Percentiles rank a stretch among this genome's conserved stretches.
Evolutionary conservation across 495 filamentous ascomycete species (phyloP).

Genomic region (Durotheca rogersii): DNA sequence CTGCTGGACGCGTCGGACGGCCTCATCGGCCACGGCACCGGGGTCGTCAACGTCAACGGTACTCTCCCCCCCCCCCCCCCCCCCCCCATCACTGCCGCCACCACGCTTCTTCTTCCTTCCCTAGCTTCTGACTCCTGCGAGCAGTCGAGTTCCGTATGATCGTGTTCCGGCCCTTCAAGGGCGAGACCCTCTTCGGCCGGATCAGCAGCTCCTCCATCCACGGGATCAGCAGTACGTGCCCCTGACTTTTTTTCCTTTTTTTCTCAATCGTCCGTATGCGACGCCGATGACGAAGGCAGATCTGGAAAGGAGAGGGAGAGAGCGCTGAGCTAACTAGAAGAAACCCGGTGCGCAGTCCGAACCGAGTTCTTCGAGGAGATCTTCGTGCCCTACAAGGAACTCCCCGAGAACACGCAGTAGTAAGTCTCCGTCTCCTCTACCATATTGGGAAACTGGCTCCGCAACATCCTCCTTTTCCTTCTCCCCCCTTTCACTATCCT

Average conservation of each 20-base stretch:
- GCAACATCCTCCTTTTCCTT: too few relatives aligned
- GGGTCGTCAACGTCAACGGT: constrained; percentile 91
- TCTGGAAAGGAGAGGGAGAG: not conserved
- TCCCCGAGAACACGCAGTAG: constrained; percentile 74
- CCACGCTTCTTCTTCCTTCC: not conserved
- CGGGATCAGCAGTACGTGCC: constrained; percentile 70
- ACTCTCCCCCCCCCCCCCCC: too few relatives aligned
- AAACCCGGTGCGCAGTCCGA: constrained; percentile 58
- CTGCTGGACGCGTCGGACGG: constrained; percentile 85
- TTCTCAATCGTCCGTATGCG: not conserved
- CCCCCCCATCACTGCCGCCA: too few relatives aligned
- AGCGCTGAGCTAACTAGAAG: too few relatives aligned
- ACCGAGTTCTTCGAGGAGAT: constrained; percentile 93
- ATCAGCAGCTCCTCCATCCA: constrained; percentile 68
- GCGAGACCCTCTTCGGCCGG: constrained; percentile 79
- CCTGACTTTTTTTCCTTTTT: not conserved
- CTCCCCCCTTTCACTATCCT: too few relatives aligned
- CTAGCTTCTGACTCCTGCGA: not conserved
- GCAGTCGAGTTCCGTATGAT: constrained; percentile 86
- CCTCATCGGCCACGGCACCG: constrained; percentile 84
- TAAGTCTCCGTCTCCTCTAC: constrained; percentile 44
- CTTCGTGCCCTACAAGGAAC: constrained; percentile 66
- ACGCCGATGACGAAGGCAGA: too few relatives aligned
- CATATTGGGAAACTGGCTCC: too few relatives aligned
- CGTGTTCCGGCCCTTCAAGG: constrained; percentile 94